These are phyloP conservation scores for Saturnispora quitensis DNA, from an alignment of 805 yeast genomes.

Conservation along the genomic window DNA sequence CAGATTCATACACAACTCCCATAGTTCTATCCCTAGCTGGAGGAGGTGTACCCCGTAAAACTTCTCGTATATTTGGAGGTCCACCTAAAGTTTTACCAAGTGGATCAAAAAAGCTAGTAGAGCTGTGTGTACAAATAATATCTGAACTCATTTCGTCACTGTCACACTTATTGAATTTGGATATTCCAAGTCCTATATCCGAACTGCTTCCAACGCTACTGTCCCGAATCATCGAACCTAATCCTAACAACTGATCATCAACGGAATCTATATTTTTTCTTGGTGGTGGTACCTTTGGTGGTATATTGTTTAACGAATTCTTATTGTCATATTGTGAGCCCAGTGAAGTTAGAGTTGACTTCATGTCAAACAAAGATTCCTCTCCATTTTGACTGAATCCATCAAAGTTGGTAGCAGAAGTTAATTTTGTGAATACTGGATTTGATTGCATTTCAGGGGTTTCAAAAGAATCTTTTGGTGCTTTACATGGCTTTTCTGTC, in stretches of 20 bases:
- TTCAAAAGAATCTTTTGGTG: not conserved
- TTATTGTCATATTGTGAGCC: not conserved
- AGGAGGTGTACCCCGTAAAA: slow-evolving; percentile 9
- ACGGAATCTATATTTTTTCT: slow-evolving; percentile 6
- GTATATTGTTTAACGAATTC: not conserved
- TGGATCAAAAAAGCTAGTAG: not conserved
- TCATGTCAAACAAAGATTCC: slow-evolving; percentile 12
- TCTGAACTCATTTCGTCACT: not conserved
- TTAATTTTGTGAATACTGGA: not conserved
- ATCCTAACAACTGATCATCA: slow-evolving; percentile 4
- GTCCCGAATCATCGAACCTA: slow-evolving; percentile 2
- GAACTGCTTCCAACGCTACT: not conserved
- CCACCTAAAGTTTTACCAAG: slow-evolving; percentile 2
- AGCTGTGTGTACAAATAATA: not conserved
- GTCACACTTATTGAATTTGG: not conserved
- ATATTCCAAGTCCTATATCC: not conserved
- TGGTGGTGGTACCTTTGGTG: slow-evolving; percentile 16
- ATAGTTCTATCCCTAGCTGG: slow-evolving; percentile 17
- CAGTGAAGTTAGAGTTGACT: slow-evolving; percentile 10
- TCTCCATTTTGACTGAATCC: not conserved
- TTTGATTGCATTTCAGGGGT: slow-evolving; percentile 4
- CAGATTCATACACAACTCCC: slow-evolving; percentile 24
- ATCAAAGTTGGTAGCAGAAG: not conserved
- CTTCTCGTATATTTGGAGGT: slow-evolving; percentile 5
- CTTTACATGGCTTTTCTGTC: not conserved